Percentiles rank a stretch among this genome's conserved stretches.
These are phyloP conservation scores for Russula sp. DNA, from an alignment of 768 basidiomycete genomes.

Conservation along the genomic window DNA sequence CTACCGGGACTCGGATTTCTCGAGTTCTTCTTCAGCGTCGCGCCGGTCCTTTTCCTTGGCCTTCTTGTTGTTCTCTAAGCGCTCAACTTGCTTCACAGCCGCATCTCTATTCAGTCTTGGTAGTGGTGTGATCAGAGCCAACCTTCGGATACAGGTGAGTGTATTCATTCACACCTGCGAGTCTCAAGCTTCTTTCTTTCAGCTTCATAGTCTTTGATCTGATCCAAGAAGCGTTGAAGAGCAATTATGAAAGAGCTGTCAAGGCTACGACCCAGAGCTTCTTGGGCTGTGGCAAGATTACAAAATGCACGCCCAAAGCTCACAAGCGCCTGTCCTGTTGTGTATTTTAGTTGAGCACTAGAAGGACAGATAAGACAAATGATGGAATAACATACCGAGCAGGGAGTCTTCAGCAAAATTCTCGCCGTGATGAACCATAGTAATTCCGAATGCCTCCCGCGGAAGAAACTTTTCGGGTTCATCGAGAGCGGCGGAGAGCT, in stretches of 20 bases:
- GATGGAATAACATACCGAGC: conserved; percentile 13
- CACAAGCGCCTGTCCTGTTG: conserved; percentile 61
- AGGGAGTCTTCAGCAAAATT: conserved; percentile 30
- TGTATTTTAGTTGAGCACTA: not conserved
- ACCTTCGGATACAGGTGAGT: conserved; percentile 20
- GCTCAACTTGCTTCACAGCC: conserved; percentile 62
- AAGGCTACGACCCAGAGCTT: conserved; percentile 67
- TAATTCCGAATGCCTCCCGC: conserved; percentile 39
- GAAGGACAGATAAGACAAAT: not conserved
- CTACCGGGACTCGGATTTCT: conserved; percentile 59
- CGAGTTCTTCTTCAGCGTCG: conserved; percentile 79
- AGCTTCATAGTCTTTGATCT: conserved; percentile 78
- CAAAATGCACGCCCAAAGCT: conserved; percentile 80
- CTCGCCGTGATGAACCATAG: conserved; percentile 39
- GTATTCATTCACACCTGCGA: conserved; percentile 46
- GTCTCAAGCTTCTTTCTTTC: conserved; percentile 85
- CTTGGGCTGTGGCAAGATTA: conserved; percentile 79
- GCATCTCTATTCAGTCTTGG: conserved; percentile 72
- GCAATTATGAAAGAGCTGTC: conserved; percentile 68
- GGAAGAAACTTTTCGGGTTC: conserved; percentile 35
- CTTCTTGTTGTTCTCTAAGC: conserved; percentile 66
- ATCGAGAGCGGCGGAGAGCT: conserved; percentile 32
- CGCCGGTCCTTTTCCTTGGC: conserved; percentile 67
- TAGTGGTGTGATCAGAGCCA: not conserved
- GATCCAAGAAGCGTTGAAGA: conserved; percentile 57